Conservation (phyloP, 1,139 yeast genomes). For the Taphrina communis region DNA sequence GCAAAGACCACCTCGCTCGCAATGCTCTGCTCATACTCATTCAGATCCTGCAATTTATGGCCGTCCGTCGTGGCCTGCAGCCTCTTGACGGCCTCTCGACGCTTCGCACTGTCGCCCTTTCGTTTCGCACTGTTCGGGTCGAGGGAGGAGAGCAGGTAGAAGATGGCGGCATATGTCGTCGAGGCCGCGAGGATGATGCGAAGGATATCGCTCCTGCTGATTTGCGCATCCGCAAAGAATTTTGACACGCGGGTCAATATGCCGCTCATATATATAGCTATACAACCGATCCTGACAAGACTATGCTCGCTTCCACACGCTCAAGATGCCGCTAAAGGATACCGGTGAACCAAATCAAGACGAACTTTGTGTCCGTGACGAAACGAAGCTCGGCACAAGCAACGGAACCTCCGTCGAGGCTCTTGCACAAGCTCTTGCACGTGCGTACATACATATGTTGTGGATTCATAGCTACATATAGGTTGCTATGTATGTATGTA, state of each 20-base stretch:
- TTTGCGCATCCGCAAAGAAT: slow-evolving; percentile 28
- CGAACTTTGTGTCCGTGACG: no score
- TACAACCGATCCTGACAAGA: neutral
- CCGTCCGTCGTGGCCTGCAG: slow-evolving; percentile 36
- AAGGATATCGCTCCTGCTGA: slow-evolving; percentile 30
- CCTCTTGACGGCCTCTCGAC: slow-evolving; percentile 32
- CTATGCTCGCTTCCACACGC: neutral
- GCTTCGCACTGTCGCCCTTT: slow-evolving; percentile 29
- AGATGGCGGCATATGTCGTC: slow-evolving; percentile 40
- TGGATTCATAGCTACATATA: no score
- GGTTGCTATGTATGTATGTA: no score
- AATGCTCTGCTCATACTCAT: slow-evolving; percentile 77
- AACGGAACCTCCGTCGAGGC: no score
- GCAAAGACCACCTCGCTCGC: slow-evolving; percentile 83
- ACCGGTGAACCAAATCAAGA: no score
- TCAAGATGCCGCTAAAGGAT: neutral
- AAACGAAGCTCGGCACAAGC: no score
- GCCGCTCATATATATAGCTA: slow-evolving; percentile 14
- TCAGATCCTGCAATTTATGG: slow-evolving; percentile 54
- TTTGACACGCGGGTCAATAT: slow-evolving; percentile 20
- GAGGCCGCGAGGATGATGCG: slow-evolving; percentile 36
- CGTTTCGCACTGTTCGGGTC: slow-evolving; percentile 26
- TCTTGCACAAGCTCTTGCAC: no score
- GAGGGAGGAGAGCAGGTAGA: slow-evolving; percentile 30
- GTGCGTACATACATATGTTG: no score